Evolutionary conservation across 2,329 filamentous ascomycete genomes (phyloP), one percentile per base, ranked within the genome.

Genomic region (Ophiostoma novo-ulmi): DNA sequence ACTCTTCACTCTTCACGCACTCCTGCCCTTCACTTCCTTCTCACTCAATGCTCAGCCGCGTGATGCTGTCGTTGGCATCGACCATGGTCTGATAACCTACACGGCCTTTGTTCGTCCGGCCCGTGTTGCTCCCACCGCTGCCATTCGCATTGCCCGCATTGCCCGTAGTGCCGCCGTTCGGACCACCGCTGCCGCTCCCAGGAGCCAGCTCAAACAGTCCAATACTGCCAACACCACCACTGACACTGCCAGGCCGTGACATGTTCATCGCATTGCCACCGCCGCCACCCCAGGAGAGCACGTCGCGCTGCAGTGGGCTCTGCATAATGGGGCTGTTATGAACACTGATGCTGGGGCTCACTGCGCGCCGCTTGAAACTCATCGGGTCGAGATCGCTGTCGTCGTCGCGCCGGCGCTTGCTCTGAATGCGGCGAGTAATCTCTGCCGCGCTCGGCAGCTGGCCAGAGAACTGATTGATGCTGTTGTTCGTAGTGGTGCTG

Each of bases 11-110:
- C 44, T 48, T n/a, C 44, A 14, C 61, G 11, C 31, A 31, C 2
- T 31, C 31, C 2, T 31, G 2, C 3, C 31, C 31, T 3, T 31
- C 31, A 31, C 31, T 31, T 31, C 36, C 36, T 26, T 7, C 20
- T 55, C n/a, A 97, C 79, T 97, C 94, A 76, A 97, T 97, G 79
- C 92, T 97, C 91, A 98, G 95, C 76, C 94, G 93, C 90, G 97
- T 97, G 74, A 97, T 84, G 1, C 93, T 92, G 78, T 97, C 94
- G 78, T 93, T 93, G n/a, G 94, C 94, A 80, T 97, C 94, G 22
- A 88, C 91, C 94, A 98, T 97, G 0, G 94, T 93, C 80, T 97
- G 94, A 75, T 96, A 85, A 10, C 93, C 93, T 17, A 97, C 84
- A 44, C 92, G 80, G 73, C 64, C 65, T 38, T 39, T 67, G 38